Evolutionary conservation across 192 early-diverging fungal species (phyloP).

Genomic region (Coemansia aciculifera): DNA sequence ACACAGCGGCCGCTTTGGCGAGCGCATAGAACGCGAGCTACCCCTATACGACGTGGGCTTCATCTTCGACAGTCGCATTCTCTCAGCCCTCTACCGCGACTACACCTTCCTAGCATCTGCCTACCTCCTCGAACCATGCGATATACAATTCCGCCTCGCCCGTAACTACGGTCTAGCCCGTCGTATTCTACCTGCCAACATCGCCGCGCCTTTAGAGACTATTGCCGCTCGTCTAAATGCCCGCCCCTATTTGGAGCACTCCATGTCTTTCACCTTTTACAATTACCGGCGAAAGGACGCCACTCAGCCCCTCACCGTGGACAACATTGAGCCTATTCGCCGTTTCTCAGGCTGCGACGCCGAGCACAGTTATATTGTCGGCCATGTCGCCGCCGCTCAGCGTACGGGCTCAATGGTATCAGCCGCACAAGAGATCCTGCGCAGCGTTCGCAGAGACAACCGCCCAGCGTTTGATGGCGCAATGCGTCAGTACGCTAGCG

Average conservation of each 20-base stretch:
- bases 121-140: conserved; percentile 88
- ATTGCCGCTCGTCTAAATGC: conserved; percentile 71
- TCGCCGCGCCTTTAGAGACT: conserved; percentile 74
- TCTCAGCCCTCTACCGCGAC: conserved; percentile 81
- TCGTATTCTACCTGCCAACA: conserved; percentile 69
- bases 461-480: conserved; percentile 65
- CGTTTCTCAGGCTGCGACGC: conserved; percentile 71
- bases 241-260: conserved; percentile 79
- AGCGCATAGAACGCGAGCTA: conserved; percentile 69
- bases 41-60: conserved; percentile 72
- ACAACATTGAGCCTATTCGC: conserved; percentile 78
- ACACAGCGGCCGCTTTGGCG: conserved; percentile 76
- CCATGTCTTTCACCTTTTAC: conserved; percentile 77
- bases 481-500: conserved; percentile 58
- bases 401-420: conserved; percentile 69
- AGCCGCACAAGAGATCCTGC: conserved; percentile 61
- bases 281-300: conserved; percentile 78
- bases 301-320: conserved; percentile 55
- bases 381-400: conserved; percentile 86
- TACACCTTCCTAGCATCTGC: conserved; percentile 86
- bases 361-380: conserved; percentile 82
- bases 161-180: conserved; percentile 81
- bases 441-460: conserved; percentile 53
- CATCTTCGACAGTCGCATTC: conserved; percentile 68
- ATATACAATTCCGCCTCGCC: conserved; percentile 69